phyloP scores from a whole-genome alignment of 139 green algal species.

The Chlamydomonas incerta region DNA sequence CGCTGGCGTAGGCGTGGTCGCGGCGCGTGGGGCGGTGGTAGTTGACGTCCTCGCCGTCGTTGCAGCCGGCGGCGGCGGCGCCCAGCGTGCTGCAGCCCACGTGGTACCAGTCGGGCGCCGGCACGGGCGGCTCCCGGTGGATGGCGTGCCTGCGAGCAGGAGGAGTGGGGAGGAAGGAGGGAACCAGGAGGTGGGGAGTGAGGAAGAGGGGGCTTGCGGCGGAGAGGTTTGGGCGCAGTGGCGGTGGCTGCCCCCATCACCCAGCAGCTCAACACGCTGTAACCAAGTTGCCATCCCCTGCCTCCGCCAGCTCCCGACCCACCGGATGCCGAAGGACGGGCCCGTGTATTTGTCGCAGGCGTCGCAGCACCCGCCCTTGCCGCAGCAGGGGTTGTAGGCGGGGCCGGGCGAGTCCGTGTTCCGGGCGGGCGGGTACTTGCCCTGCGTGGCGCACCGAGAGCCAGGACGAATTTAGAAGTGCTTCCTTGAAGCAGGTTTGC shows the following conservation, averaged over 20 bases:
- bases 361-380: constrained; percentile 24
- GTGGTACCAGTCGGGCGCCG: constrained; percentile 4
- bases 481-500: too few species aligned
- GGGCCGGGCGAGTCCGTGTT: constrained; percentile 7
- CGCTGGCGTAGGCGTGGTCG: constrained; percentile 19
- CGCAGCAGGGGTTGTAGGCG: constrained; percentile 15
- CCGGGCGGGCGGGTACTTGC: neutral
- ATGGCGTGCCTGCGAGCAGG: constrained; percentile 1
- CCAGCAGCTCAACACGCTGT: too few species aligned
- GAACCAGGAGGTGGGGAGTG: too few species aligned
- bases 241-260: too few species aligned
- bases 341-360: constrained; percentile 40
- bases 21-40: constrained; percentile 4
- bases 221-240: too few species aligned
- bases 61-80: constrained; percentile 17
- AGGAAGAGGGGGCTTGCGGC: too few species aligned
- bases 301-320: neutral
- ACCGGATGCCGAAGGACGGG: constrained; percentile 16
- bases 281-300: neutral
- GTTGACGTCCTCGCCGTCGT: neutral
- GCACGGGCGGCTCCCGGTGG: constrained; percentile 5
- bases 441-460: too few species aligned
- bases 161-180: neutral
- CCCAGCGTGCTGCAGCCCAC: constrained; percentile 23
- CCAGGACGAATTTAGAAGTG: too few species aligned